These are phyloP conservation scores for Cicer cuneatum DNA, from an alignment of 306 rosid species.

Conservation along the genomic window DNA sequence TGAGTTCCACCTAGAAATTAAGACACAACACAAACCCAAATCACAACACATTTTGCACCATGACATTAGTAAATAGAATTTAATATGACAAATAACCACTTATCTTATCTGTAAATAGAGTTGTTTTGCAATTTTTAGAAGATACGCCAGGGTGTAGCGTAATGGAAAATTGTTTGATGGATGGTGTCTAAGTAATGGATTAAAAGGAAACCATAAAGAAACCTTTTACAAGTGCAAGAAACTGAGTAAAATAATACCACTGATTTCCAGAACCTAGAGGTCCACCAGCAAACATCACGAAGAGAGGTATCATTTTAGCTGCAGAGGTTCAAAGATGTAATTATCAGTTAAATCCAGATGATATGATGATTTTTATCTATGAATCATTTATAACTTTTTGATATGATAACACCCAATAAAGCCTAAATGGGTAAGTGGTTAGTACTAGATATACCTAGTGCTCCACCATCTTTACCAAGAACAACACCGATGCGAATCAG, in stretches of 20 bases:
- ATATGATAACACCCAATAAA: not conserved
- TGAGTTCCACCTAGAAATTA: constrained; percentile 16
- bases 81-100: not conserved
- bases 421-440: not conserved
- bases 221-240: constrained; percentile 35
- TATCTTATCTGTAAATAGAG: constrained; percentile 9
- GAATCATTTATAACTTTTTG: not conserved
- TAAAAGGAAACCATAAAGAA: constrained; percentile 24
- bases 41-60: constrained; percentile 17
- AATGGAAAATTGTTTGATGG: constrained; percentile 22
- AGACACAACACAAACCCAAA: not conserved
- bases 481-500: constrained; percentile 95
- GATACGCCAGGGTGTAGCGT: not conserved
- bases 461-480: constrained; percentile 99
- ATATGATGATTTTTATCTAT: constrained; percentile 28
- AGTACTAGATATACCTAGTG: constrained; percentile 63
- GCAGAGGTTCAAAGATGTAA: constrained; percentile 52
- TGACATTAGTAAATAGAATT: constrained; percentile 21
- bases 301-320: constrained; percentile 98
- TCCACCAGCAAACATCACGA: constrained; percentile 96
- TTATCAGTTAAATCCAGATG: constrained; percentile 31
- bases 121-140: constrained; percentile 10
- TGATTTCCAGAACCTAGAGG: constrained; percentile 96
- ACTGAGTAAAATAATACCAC: constrained; percentile 67
- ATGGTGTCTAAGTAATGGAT: constrained; percentile 10